Evolutionary conservation across 371 early-diverging fungal species (phyloP).

Genomic region (Parasitella parasitica): DNA sequence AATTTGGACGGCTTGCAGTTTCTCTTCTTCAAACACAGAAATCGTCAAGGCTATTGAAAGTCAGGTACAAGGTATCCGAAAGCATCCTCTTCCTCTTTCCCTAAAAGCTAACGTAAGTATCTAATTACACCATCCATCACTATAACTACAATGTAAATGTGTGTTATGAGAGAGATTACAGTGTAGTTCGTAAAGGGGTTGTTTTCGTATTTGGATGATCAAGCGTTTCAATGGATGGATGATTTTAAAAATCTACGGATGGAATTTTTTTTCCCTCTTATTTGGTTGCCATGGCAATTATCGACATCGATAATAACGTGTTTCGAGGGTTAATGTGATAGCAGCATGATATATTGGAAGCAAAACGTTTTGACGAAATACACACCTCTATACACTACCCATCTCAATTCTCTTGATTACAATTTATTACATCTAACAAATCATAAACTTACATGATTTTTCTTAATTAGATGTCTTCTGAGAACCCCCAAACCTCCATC

Average conservation of each 20-base stretch:
- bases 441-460: background rate
- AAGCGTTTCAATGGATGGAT: background rate
- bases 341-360: background rate
- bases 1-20: background rate
- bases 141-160: background rate
- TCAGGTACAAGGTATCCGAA: background rate
- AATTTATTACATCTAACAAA: background rate
- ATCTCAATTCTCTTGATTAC: background rate
- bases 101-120: slow-evolving; percentile 1
- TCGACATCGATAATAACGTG: background rate
- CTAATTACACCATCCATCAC: background rate
- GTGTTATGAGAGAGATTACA: background rate
- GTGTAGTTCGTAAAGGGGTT: background rate
- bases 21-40: background rate
- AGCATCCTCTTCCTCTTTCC: background rate
- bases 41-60: background rate
- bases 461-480: slow-evolving; percentile 20
- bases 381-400: background rate
- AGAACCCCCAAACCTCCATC: slow-evolving; percentile 40
- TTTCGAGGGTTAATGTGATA: background rate
- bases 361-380: background rate
- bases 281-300: background rate
- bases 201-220: background rate
- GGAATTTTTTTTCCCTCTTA: background rate
- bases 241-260: background rate